Evolutionary conservation across 2,329 filamentous ascomycete genomes (phyloP).

Genomic region (Sarocladium strictum): DNA sequence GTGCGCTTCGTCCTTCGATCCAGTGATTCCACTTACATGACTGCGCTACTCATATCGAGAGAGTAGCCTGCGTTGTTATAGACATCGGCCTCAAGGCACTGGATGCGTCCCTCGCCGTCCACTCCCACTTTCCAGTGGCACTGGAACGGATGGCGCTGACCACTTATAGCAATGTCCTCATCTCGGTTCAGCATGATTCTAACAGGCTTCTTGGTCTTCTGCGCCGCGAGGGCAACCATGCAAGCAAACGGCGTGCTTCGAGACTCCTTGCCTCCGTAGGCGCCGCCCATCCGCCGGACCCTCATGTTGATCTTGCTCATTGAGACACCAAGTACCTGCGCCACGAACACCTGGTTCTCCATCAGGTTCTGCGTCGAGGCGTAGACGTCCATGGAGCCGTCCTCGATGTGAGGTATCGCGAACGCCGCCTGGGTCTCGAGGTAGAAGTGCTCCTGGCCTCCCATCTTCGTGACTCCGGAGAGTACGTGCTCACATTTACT

Average conservation of each 20-base stretch:
- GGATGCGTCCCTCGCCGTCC: conserved; percentile 77
- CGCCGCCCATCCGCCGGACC: conserved; percentile 82
- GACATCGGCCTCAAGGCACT: conserved; percentile 76
- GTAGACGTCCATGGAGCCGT: conserved; percentile 85
- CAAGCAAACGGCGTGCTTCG: conserved; percentile 73
- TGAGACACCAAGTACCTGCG: conserved; percentile 70
- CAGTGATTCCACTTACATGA: conserved; percentile 28
- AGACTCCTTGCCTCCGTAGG: conserved; percentile 86
- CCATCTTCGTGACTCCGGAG: conserved; percentile 71
- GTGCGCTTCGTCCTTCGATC: too few species aligned
- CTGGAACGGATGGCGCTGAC: conserved; percentile 83
- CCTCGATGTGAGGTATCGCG: conserved; percentile 74
- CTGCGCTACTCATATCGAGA: conserved; percentile 58
- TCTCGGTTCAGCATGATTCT: conserved; percentile 88
- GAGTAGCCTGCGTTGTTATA: conserved; percentile 81
- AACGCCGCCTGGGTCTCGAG: conserved; percentile 79
- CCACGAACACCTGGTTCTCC: conserved; percentile 75
- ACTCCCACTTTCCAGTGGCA: conserved; percentile 84
- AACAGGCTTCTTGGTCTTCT: conserved; percentile 70
- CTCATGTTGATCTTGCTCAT: conserved; percentile 80
- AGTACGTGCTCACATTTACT: conserved; percentile 69
- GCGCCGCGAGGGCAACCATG: conserved; percentile 73
- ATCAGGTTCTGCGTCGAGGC: conserved; percentile 81
- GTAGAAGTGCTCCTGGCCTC: conserved; percentile 91
- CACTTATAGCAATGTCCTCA: conserved; percentile 81